Evolutionary conservation across 2,329 filamentous ascomycete species (phyloP).

Genomic region (Aureobasidium sp.): DNA sequence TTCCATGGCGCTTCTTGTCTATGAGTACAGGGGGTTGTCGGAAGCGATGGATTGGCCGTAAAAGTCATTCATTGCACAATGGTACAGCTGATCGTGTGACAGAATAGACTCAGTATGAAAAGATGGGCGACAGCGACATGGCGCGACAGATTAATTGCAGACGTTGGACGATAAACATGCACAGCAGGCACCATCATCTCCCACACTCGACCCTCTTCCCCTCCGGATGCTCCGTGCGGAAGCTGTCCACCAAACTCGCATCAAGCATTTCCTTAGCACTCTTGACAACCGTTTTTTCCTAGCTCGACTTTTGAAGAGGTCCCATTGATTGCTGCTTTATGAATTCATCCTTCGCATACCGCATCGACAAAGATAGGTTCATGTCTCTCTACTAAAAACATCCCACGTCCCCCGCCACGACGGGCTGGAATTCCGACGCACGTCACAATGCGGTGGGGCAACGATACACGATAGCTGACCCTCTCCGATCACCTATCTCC

Average conservation of each 20-base stretch:
- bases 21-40: background rate
- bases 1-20: background rate
- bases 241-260: background rate
- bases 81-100: background rate
- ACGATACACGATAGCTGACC: background rate
- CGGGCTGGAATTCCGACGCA: background rate
- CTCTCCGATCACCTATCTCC: background rate
- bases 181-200: background rate
- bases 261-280: no score
- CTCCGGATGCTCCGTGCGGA: background rate
- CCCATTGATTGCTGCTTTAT: no score
- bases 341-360: background rate
- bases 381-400: background rate
- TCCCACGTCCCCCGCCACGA: background rate
- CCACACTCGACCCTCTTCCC: background rate
- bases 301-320: no score
- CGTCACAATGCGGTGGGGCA: background rate
- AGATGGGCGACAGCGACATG: background rate
- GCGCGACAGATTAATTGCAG: background rate
- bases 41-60: background rate
- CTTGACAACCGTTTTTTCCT: background rate
- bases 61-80: background rate
- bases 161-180: background rate
- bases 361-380: background rate
- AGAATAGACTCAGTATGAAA: background rate